A percentile compares a stretch with the other conserved stretches of the same genome.
phyloP scores from a whole-genome alignment of 371 early-diverging fungal genomes.

The Mucor racemosus region DNA sequence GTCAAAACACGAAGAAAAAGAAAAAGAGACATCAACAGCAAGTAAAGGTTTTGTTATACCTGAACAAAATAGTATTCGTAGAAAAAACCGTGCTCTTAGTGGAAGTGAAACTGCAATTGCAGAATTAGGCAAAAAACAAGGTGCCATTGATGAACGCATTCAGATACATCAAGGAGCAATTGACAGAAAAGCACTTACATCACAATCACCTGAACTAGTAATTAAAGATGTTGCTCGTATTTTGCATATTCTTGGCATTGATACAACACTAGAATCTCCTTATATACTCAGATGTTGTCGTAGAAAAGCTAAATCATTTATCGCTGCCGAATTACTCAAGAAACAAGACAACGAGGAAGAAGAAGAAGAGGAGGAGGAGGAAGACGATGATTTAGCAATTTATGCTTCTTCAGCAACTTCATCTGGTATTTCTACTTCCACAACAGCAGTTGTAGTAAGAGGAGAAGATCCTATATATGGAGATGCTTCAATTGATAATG shows the following conservation, averaged over 20 bases:
- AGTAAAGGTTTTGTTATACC: background rate
- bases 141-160: slow-evolving; percentile 43
- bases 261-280: slow-evolving; percentile 67
- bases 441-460: slow-evolving; percentile 17
- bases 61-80: background rate
- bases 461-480: slow-evolving; percentile 91
- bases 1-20: background rate
- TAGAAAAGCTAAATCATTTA: slow-evolving; percentile 38
- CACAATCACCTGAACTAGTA: slow-evolving; percentile 70
- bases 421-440: background rate
- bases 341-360: background rate
- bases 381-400: background rate
- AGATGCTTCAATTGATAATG: slow-evolving; percentile 82
- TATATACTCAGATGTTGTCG: slow-evolving; percentile 74
- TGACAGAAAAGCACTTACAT: slow-evolving; percentile 74
- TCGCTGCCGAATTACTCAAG: slow-evolving; percentile 11
- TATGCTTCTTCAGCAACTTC: slow-evolving; percentile 4
- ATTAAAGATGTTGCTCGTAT: slow-evolving; percentile 70
- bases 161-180: slow-evolving; percentile 82
- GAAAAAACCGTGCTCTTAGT: slow-evolving; percentile 2
- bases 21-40: background rate
- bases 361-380: background rate
- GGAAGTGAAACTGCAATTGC: slow-evolving; percentile 7
- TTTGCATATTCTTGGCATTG: slow-evolving; percentile 71
- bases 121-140: slow-evolving; percentile 5